phyloP scores from a whole-genome alignment of 306 rosid species.

The Senna tora region DNA sequence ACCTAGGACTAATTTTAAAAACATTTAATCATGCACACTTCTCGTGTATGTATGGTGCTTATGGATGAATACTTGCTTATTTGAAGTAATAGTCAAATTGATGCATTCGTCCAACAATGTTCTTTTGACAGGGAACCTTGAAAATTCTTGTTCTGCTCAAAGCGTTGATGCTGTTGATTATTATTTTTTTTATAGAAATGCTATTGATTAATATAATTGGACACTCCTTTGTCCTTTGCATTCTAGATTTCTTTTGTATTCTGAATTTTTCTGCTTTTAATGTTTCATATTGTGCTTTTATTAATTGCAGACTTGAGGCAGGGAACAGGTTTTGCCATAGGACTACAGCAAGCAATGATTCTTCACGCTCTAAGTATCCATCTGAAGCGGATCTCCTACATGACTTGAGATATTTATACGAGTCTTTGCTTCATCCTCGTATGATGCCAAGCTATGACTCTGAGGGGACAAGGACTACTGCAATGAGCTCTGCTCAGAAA shows the following conservation, averaged over 20 bases:
- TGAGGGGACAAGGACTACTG: constrained; percentile 59
- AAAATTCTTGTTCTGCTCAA: constrained; percentile 12
- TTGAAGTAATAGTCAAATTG: neutral
- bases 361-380: constrained; percentile 49
- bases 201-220: constrained; percentile 30
- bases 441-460: constrained; percentile 58
- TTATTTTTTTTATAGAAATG: no score
- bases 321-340: constrained; percentile 42
- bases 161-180: constrained; percentile 28
- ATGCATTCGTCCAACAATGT: constrained; percentile 14
- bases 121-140: neutral
- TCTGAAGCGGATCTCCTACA: constrained; percentile 71
- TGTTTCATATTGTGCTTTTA: constrained; percentile 2
- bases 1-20: constrained; percentile 5
- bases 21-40: neutral
- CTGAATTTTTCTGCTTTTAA: constrained; percentile 14
- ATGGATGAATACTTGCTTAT: neutral
- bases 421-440: constrained; percentile 77
- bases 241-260: constrained; percentile 11
- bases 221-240: constrained; percentile 31
- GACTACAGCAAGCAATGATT: constrained; percentile 41
- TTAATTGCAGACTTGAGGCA: constrained; percentile 63
- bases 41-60: neutral
- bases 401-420: constrained; percentile 74
- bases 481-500: constrained; percentile 67